These are phyloP conservation scores for Blastocystis hominis DNA, from an alignment of 352 stramenopile genomes.

Conservation along the genomic window DNA sequence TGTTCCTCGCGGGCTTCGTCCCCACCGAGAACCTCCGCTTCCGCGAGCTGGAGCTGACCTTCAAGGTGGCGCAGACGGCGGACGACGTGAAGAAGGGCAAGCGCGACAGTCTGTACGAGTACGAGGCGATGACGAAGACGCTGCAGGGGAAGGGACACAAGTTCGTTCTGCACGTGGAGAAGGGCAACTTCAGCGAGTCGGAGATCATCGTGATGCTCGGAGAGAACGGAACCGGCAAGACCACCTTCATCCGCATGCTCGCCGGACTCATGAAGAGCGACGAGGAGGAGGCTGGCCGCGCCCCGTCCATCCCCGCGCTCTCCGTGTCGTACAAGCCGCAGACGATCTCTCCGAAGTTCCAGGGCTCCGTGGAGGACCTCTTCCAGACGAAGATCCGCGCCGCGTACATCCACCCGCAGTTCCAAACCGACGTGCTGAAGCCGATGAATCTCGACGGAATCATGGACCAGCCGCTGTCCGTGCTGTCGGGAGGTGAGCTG, in stretches of 20 bases:
- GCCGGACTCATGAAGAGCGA: constrained; percentile 94
- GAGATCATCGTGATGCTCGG: constrained; percentile 98
- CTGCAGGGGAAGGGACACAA: constrained; percentile 82
- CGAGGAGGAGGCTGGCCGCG: constrained; percentile 70
- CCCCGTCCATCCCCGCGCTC: constrained; percentile 54
- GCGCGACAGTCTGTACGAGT: constrained; percentile 71
- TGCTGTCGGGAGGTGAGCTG: constrained; percentile 94
- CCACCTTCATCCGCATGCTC: constrained; percentile 98
- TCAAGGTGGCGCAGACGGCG: constrained; percentile 89
- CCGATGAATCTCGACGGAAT: constrained; percentile 92
- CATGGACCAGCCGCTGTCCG: constrained; percentile 93
- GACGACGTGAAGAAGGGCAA: constrained; percentile 69
- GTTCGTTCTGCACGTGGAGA: constrained; percentile 95
- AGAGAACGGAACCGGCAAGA: constrained; percentile 99
- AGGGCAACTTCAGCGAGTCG: constrained; percentile 89
- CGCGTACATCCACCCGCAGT: constrained; percentile 92
- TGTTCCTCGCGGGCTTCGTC: constrained; percentile 96
- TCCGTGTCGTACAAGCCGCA: constrained; percentile 93
- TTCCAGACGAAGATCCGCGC: constrained; percentile 93
- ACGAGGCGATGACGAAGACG: constrained; percentile 96
- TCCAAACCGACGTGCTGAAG: constrained; percentile 95
- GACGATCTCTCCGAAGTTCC: constrained; percentile 88
- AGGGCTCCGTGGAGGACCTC: constrained; percentile 88
- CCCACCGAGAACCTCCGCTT: constrained; percentile 98
- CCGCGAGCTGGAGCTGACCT: constrained; percentile 90